Percentiles rank a stretch among this genome's conserved stretches.
Conservation (phyloP, 2,329 filamentous ascomycete genomes). For the Aspergillus quadricinctus region DNA sequence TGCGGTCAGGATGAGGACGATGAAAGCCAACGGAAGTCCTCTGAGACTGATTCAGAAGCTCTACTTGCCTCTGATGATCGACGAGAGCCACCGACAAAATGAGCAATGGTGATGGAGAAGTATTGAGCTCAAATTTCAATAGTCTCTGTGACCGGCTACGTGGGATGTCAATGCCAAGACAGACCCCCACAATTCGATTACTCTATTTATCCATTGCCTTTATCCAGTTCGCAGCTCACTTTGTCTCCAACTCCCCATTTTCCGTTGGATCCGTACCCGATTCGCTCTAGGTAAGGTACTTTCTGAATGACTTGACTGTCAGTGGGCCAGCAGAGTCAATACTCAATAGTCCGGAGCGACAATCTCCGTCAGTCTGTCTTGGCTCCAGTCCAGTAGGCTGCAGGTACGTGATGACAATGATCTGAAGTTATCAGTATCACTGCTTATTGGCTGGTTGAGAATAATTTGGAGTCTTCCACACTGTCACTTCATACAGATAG, state of each 20-base stretch:
- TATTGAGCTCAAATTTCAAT: background rate
- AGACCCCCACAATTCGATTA: background rate
- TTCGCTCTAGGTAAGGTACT: background rate
- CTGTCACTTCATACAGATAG: background rate
- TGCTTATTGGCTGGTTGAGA: background rate
- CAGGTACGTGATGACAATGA: background rate
- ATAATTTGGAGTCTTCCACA: background rate
- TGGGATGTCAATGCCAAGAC: background rate
- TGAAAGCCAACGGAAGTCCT: background rate
- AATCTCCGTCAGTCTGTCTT: background rate
- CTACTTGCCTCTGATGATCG: background rate
- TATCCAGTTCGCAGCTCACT: background rate
- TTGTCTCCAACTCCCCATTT: background rate
- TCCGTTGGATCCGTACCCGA: background rate
- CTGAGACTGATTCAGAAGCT: background rate
- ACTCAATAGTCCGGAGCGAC: background rate
- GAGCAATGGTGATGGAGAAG: background rate
- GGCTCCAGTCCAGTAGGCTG: background rate
- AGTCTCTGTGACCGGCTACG: background rate
- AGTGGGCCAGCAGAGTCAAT: background rate
- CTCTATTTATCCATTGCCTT: background rate
- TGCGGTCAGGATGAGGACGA: background rate
- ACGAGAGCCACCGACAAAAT: background rate
- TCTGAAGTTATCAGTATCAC: background rate
- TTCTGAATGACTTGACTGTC: background rate